Evolutionary conservation across 116 monocot species (phyloP), one percentile per base, ranked within the genome.

Genomic region (Zostera marina): DNA sequence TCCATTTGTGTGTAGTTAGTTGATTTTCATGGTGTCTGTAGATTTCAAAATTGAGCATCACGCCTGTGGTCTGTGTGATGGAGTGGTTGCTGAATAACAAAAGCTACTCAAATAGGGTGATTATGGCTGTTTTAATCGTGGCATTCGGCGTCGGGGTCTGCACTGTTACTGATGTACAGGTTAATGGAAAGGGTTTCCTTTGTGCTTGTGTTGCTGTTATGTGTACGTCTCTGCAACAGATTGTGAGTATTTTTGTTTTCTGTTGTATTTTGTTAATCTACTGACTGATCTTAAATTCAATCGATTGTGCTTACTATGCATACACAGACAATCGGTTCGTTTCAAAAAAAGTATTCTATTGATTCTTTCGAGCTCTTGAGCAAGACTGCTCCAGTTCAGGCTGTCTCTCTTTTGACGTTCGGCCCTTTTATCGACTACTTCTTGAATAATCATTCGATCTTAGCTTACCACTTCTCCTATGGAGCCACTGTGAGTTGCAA

Each of bases 321-420:
- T 56, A 38, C 42, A 41, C 80, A 92, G 92, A 92, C 92, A 15
- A 92, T 92, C 66, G 92, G 92, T 11, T 92, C 92, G 22, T 92
- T 92, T 41, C 92, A 92, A 72, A 92, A 80, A 47, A 92, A 92
- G 58, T 87, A 92, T 69, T 80, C 65, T 59, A 83, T 92, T 56
- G 80, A 83, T 56, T 86, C 92, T 21, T 92, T 92, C 64, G 92
- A 92, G 72, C 92, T 92, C n/a, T 78, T 92, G 45, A 92, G 87
- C 74, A 86, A 87, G 67, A 92, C 92, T 21, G 92, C 92, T 42
- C 92, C 92, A 7, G 83, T 92, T 40, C 92, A 92, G 62, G 83
- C 92, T 0, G 67, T 64, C 9, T 92, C 92, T 52, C 92, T 86
- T 73, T 67, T 87, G 42, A 15, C 80, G 13, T 74, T 92, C 53